Conservation (phyloP, 306 rosid genomes). For the Vachellia pachyceras region DNA sequence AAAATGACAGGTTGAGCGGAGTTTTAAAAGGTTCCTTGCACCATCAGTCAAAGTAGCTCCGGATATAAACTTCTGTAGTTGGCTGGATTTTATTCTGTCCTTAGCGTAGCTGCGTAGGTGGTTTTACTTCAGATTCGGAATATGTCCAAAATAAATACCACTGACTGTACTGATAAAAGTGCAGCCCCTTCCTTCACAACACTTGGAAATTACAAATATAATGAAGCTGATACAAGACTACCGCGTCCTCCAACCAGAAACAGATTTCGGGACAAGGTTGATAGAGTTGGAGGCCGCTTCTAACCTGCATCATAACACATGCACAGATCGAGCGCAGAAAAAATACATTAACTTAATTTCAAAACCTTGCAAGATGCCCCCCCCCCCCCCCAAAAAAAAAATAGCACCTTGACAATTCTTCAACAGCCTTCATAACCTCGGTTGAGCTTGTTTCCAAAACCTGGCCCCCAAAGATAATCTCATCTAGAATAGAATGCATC, state of each 20-base stretch:
- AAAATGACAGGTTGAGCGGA: background rate
- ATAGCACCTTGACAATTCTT: slow-evolving; percentile 92
- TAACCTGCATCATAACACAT: slow-evolving; percentile 58
- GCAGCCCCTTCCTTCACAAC: background rate
- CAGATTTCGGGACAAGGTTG: slow-evolving; percentile 79
- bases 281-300: slow-evolving; percentile 81
- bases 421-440: slow-evolving; percentile 84
- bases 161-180: slow-evolving; percentile 2
- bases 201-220: background rate
- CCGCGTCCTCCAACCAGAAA: slow-evolving; percentile 82
- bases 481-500: slow-evolving; percentile 87
- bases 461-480: slow-evolving; percentile 89
- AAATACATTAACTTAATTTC: background rate
- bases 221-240: slow-evolving; percentile 42
- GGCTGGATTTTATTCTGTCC: slow-evolving; percentile 7
- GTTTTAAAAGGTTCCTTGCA: background rate
- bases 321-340: background rate
- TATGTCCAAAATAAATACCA: slow-evolving; percentile 32
- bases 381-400: no score
- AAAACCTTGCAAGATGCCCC: background rate
- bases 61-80: slow-evolving; percentile 16
- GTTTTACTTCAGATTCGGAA: slow-evolving; percentile 15
- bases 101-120: slow-evolving; percentile 6
- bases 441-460: slow-evolving; percentile 90
- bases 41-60: slow-evolving; percentile 3